Base-by-base conservation (phyloP, 306 rosid species). In the Ormosia emarginata region DNA sequence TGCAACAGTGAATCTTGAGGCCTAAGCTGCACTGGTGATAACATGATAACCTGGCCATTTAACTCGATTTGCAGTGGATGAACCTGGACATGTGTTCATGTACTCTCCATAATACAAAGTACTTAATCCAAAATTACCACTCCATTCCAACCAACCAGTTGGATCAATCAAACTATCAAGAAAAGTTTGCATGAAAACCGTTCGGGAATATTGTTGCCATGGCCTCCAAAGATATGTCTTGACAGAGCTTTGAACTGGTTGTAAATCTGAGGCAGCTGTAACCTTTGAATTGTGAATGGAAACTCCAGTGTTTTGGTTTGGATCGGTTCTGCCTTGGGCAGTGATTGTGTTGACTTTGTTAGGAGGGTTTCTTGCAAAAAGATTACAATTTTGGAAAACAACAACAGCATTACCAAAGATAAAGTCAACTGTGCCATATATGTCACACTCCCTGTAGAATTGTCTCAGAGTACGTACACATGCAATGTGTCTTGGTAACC, bases 401-500 rank as follows among this genome's bases (percentile, higher is more conserved):
- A 87, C 95, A 0, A 74, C 78, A 37, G 86, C 86, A 30, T 82
- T 82, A 0, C 79, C 86, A 77, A 82, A 76, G 44, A 82, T 82
- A 43, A 82, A 76, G 2, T 82, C 86, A 9, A 82, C 79, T 0
- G 86, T 82, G 6, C 81, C 77, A 58, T 67, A 75, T 2, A 82
- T 46, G 30, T 82, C 53, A 57, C 81, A 75, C 9, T 67, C 49
- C 9, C 75, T 86, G 8, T 89, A 92, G 46, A 92, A 92, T 77
- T 92, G 97, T 78, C 7, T 88, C 84, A 0, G 97, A 86, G 50
- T 82, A 67, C 12, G 50, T 82, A 67, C 12, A 87, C 95, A 32
- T 93, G 91, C 2, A 93, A 77, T 13, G 97, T 93, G 85, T 93
- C 97, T 80, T 93, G 97, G 40, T 58, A 89, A 7, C 97, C 97